phyloP scores from a whole-genome alignment of 495 filamentous ascomycete genomes.

The Friedmanniomyces simplex region DNA sequence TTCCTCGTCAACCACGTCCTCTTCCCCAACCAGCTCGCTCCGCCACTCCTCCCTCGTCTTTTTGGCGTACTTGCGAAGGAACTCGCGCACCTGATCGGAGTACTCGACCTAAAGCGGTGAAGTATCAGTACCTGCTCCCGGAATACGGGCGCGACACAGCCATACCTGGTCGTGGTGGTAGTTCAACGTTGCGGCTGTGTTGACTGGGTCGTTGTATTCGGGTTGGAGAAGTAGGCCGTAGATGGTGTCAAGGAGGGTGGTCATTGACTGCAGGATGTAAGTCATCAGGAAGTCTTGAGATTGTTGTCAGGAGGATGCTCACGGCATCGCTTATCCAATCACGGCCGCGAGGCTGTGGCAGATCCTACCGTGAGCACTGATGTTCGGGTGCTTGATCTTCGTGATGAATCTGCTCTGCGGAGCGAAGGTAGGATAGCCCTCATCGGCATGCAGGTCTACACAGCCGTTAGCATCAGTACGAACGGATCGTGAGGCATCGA shows the following conservation, averaged over 20 bases:
- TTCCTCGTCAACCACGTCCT: neutral
- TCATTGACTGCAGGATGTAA: conserved; percentile 4
- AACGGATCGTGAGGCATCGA: neutral
- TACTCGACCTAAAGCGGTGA: conserved; percentile 6
- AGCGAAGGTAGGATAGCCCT: conserved; percentile 17
- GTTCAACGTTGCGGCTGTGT: conserved; percentile 25
- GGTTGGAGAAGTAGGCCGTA: conserved; percentile 25
- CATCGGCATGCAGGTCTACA: conserved; percentile 26
- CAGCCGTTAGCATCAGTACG: conserved; percentile 18
- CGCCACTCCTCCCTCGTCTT: conserved; percentile 25
- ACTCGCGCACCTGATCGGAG: conserved; percentile 23
- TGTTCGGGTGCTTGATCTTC: conserved; percentile 88
- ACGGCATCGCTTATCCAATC: conserved; percentile 21
- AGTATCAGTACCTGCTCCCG: no score
- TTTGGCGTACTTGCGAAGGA: conserved; percentile 22
- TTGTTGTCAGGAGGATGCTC: neutral
- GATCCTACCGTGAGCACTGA: conserved; percentile 85
- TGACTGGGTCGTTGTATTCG: conserved; percentile 26
- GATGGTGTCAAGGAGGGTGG: neutral
- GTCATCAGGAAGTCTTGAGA: no score
- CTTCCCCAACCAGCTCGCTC: conserved; percentile 11
- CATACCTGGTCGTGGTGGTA: conserved; percentile 26
- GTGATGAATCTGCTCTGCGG: conserved; percentile 54
- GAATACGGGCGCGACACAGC: no score
- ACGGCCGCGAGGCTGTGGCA: conserved; percentile 39